A percentile compares a stretch with the other conserved stretches of the same genome.
phyloP scores from a whole-genome alignment of 805 yeast genomes.

The Yamadazyma ubonensis region DNA sequence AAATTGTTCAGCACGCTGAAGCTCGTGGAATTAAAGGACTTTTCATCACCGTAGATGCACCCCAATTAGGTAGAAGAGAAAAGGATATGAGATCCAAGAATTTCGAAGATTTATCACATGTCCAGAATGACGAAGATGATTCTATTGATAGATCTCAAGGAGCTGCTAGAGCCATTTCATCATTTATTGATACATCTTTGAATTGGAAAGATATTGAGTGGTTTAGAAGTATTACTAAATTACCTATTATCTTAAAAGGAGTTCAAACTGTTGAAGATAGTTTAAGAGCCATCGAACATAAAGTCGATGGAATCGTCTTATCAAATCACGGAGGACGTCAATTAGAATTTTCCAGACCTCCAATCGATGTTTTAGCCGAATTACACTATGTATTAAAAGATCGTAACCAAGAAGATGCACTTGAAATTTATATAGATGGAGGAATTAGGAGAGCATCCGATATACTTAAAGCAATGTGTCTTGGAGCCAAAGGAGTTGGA shows the following conservation, averaged over 20 bases:
- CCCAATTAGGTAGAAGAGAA: slow-evolving; percentile 87
- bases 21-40: slow-evolving; percentile 73
- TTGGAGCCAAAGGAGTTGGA: slow-evolving; percentile 78
- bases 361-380: slow-evolving; percentile 61
- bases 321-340: slow-evolving; percentile 80
- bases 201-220: slow-evolving; percentile 41
- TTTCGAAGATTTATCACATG: slow-evolving; percentile 44
- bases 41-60: slow-evolving; percentile 91
- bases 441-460: slow-evolving; percentile 79
- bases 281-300: slow-evolving; percentile 53
- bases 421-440: slow-evolving; percentile 72
- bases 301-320: slow-evolving; percentile 61
- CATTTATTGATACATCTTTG: slow-evolving; percentile 59
- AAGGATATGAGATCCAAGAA: slow-evolving; percentile 75
- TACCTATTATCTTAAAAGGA: slow-evolving; percentile 56
- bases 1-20: slow-evolving; percentile 70
- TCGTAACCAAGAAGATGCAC: slow-evolving; percentile 43
- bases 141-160: slow-evolving; percentile 69
- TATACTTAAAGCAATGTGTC: slow-evolving; percentile 68
- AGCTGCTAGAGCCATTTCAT: slow-evolving; percentile 82
- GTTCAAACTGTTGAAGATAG: slow-evolving; percentile 68
- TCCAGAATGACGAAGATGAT: slow-evolving; percentile 49
- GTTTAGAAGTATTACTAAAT: slow-evolving; percentile 37
- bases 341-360: slow-evolving; percentile 59
- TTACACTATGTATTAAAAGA: slow-evolving; percentile 45